Evolutionary conservation across 441 rosid species (phyloP).

Genomic region (Gossypium schwendimanii): DNA sequence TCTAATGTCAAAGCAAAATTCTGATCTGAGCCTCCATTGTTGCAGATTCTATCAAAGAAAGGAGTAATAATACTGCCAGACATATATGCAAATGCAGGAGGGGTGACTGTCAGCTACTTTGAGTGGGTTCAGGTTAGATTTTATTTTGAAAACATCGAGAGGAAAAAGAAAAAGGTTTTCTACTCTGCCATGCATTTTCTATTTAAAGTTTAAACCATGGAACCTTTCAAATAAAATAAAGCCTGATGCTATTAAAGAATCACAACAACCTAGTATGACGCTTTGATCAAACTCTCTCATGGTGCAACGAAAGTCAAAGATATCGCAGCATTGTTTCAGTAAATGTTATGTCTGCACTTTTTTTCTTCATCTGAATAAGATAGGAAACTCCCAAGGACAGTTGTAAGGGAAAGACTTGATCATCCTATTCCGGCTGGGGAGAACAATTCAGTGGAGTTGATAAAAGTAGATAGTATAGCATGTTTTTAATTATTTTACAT

Average conservation of each 20-base stretch:
- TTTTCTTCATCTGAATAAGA: not conserved
- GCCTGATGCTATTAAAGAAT: too few species aligned
- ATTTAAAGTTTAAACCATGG: too few species aligned
- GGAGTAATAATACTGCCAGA: slow-evolving; percentile 86
- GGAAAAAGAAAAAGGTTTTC: too few species aligned
- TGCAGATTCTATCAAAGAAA: slow-evolving; percentile 82
- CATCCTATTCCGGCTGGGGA: not conserved
- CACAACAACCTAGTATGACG: too few species aligned
- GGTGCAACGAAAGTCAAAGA: too few species aligned
- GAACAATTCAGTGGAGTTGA: not conserved
- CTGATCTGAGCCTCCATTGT: not conserved
- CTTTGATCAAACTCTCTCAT: too few species aligned
- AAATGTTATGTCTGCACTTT: not conserved
- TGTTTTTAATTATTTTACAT: not conserved
- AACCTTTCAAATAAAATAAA: too few species aligned
- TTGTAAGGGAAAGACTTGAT: not conserved
- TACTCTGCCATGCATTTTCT: not conserved
- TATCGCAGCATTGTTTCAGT: not conserved
- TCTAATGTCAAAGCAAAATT: not conserved
- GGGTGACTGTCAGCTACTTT: slow-evolving; percentile 90
- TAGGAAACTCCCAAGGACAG: not conserved
- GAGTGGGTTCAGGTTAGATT: slow-evolving; percentile 84
- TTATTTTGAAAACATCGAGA: not conserved
- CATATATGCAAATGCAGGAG: slow-evolving; percentile 90
- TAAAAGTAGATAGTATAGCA: not conserved